phyloP scores from a whole-genome alignment of 257 asterid genomes.

The Coffea canephora region DNA sequence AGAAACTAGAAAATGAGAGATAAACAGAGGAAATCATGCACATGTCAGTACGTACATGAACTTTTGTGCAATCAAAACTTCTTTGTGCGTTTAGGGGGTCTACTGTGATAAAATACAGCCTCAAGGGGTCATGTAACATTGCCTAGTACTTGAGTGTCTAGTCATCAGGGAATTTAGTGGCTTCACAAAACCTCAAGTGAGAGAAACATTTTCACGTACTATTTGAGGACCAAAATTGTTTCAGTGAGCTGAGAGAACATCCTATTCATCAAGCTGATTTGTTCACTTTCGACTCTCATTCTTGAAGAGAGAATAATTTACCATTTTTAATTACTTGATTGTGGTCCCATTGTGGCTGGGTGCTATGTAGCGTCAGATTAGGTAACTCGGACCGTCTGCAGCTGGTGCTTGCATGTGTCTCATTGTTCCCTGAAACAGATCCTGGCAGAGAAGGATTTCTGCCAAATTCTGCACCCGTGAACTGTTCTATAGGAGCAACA shows the following conservation, averaged over 20 bases:
- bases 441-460: conserved; percentile 31
- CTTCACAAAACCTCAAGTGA: neutral
- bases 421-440: conserved; percentile 25
- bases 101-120: neutral
- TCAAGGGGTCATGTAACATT: neutral
- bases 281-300: neutral
- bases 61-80: neutral
- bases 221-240: neutral
- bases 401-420: conserved; percentile 16
- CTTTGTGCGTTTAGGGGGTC: neutral
- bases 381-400: conserved; percentile 31
- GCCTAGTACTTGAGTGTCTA: neutral
- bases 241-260: neutral
- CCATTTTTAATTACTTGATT: conserved; percentile 34
- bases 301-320: conserved; percentile 17
- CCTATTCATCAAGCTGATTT: neutral
- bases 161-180: neutral
- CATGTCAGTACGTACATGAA: neutral
- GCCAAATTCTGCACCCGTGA: conserved; percentile 22
- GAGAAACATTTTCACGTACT: neutral
- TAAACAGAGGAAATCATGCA: neutral
- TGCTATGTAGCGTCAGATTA: conserved; percentile 24
- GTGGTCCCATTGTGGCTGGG: conserved; percentile 26
- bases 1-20: neutral
- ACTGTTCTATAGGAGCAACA: conserved; percentile 46